Conservation (phyloP, 768 basidiomycete species). For the Lactarius deliciosus region DNA sequence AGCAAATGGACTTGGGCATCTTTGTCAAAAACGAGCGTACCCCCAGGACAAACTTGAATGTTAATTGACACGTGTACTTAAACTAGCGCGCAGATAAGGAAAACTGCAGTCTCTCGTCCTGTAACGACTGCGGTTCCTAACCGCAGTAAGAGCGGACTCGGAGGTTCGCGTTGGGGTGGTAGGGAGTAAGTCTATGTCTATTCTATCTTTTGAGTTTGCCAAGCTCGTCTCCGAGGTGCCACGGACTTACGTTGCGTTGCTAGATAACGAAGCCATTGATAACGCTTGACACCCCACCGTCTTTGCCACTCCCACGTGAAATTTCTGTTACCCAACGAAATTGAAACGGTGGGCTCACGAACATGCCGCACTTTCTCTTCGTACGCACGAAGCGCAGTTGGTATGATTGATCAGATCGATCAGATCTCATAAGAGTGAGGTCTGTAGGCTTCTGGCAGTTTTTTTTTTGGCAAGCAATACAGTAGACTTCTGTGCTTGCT, state of each 20-base stretch:
- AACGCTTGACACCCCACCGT: neutral
- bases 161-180: neutral
- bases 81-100: neutral
- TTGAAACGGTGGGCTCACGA: neutral
- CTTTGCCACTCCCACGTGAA: neutral
- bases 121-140: neutral
- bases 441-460: neutral
- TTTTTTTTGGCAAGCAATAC: neutral
- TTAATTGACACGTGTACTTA: neutral
- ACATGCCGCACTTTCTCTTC: neutral
- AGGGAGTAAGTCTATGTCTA: neutral
- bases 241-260: neutral
- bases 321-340: neutral
- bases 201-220: neutral
- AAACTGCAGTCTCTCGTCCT: neutral
- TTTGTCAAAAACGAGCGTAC: neutral
- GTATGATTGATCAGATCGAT: neutral
- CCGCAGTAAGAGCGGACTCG: neutral
- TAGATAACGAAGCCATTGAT: neutral
- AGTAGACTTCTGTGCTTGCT: neutral
- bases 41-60: neutral
- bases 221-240: neutral
- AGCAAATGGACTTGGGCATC: neutral
- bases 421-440: neutral
- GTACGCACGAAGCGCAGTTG: neutral